Evolutionary conservation across 331 rosid genomes (phyloP), one percentile per base, ranked within the genome.

Genomic region (Quercus tomentella): DNA sequence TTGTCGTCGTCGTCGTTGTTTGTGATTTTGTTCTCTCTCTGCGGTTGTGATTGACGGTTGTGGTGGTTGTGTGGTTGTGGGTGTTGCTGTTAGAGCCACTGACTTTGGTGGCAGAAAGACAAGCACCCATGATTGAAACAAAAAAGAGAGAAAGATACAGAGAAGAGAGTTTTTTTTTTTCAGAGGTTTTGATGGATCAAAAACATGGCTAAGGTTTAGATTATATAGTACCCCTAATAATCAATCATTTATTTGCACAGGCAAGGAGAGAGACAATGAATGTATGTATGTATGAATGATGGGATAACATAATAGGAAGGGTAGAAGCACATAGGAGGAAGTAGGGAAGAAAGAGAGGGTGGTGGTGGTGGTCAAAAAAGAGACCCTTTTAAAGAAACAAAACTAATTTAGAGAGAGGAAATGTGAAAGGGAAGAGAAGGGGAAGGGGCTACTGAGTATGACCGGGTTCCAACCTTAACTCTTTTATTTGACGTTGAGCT

Each of bases 31-130:
- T 4, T 14, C 11, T 73, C 56, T 76, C 77, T 60, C 87, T 86
- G 9, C 94, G 91, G 58, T 89, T 85, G 17, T 81, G 90, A 30
- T 87, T 89, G 51, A 35, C 65, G 63, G 17, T 54, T 56, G 71
- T 35, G 76, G 79, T 2, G 49, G 75, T 55, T 49, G 79, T 58
- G 68, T n/a, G n/a, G 57, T 45, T 49, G 65, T 33, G 73, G 54
- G 68, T 26, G 77, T 33, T 89, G 91, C 94, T 89, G 76, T 82
- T 93, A 4, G 99, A 93, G 71, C 93, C 93, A 75, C 86, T 87
- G 77, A 95, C 99, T 71, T 87, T 95, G 17, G 84, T 75, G 54
- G 93, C 56, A 22, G 99, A 93, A 35, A 96, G 85, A 82, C 99
- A 93, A 69, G 76, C 12, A 1, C 99, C 99, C 99, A 96, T 96